A percentile compares a stretch with the other conserved stretches of the same genome.
phyloP scores from a whole-genome alignment of 2,329 filamentous ascomycete species.

The Talaromyces sp. region DNA sequence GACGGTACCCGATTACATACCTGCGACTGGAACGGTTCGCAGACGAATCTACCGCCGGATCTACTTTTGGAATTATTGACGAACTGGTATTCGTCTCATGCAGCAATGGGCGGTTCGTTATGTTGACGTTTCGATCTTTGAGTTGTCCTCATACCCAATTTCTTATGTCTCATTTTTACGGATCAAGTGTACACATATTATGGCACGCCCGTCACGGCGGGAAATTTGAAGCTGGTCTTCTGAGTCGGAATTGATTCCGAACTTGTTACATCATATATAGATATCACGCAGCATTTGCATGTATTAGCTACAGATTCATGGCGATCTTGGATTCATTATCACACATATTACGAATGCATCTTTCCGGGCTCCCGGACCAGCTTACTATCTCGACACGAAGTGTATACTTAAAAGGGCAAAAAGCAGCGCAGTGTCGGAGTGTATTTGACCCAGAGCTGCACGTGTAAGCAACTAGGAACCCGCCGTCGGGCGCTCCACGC shows the following conservation, averaged over 20 bases:
- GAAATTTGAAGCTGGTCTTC: constrained; percentile 16
- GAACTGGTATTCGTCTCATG: constrained; percentile 8
- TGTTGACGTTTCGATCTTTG: background rate
- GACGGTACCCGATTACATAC: background rate
- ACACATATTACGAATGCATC: background rate
- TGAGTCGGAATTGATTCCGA: background rate
- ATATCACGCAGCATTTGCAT: constrained; percentile 9
- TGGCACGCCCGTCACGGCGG: background rate
- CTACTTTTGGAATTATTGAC: background rate
- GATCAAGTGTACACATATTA: constrained; percentile 14
- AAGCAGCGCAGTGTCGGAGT: background rate
- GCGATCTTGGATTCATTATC: background rate
- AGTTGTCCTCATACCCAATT: background rate
- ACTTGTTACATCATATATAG: constrained; percentile 8
- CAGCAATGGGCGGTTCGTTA: background rate
- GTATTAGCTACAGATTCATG: background rate
- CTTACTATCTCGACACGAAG: background rate
- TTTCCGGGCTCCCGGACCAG: background rate
- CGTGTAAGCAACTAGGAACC: background rate
- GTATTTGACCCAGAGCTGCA: background rate
- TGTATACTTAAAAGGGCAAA: background rate
- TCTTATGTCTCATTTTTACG: background rate
- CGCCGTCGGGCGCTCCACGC: background rate
- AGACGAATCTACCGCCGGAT: background rate
- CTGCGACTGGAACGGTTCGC: background rate